Evolutionary conservation across 148 eudicot species (phyloP), one percentile per base, ranked within the genome.

Genomic region (Tetragonia tetragonoides): DNA sequence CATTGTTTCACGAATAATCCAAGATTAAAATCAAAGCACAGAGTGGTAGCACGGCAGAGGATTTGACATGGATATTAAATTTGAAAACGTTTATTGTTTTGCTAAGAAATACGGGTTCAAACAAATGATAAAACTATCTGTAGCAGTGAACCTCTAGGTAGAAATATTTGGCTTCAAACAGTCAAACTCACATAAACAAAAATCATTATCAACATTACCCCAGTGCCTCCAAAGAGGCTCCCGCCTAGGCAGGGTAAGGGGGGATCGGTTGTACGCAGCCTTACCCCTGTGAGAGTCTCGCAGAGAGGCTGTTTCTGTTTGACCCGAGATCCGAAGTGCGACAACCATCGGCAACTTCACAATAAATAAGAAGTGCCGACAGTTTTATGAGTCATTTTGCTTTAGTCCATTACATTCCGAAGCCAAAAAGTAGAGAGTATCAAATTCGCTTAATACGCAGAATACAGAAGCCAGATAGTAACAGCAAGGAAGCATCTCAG

Each of bases 111-210:
- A 14, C 66, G 1, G 14, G n/a, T 10, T 38, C 66, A 57, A 38
- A 8, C 5, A 54, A 24, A 41, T 40, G 47, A 68, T 28, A 46
- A 10, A 46, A 46, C 10, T 6, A 6, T 46, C 49, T 10, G 8
- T 10, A 46, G 10, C 49, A 46, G 49, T 42, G 40, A 8, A 77
- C 21, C 47, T 39, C 63, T 38, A 1, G 62, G 21, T 39, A 16
- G 18, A 17, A 53, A 54, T 56, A 66, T 23, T 67, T 42, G 53
- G 39, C 64, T 73, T 67, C 79, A 68, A 38, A 38, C 16, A 39
- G 7, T 10, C 0, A 11, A 23, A 40, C 21, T 3, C 56, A 56
- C 12, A 11, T 56, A 23, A 44, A 28, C 42, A 77, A 42, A 46
- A 24, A 4, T 3, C 49, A 46, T 46, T 0, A n/a, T n/a, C n/a